Base-by-base conservation (phyloP, 139 green algal species). In the Closterium sp. region DNA sequence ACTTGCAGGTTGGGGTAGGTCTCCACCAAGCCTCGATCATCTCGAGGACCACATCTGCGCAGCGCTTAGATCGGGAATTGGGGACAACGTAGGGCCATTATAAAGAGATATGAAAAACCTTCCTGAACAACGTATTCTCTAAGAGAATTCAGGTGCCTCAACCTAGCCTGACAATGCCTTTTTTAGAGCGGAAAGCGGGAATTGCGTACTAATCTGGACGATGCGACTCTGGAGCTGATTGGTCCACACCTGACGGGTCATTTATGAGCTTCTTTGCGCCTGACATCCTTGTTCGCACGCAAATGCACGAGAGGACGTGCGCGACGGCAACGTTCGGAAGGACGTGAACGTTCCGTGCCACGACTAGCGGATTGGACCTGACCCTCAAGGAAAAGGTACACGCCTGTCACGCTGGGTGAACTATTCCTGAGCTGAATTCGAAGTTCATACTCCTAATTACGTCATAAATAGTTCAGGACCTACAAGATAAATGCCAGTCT, bases 11-110 rank as follows among this genome's bases (percentile, higher is more conserved):
- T 81, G 28, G 87, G 87, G 34, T 90, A 90, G 19, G 87, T 90
- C 34, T 90, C 87, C n/a, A 90, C 87, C 35, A 90, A 83, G 21
- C 87, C 33, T 90, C 87, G 28, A 84, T 83, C 36, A 90, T 90
- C 87, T 90, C 87, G 33, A 90, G n/a, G 25, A 90, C 87, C 36
- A 90, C 87, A 90, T 90, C 87, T 90, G 87, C 10, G 28, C 34
- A 83, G 8, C 35, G 85, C 5, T 76, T 76, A 76, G 16, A 76
- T 19, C 55, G 16, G 16, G 0, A 76, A 28, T 76, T 76, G 12
- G 55, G 16, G 12, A 76, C 4, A 28, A 19, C n/a, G n/a, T n/a
- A n/a, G n/a, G n/a, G n/a, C n/a, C n/a, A n/a, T n/a, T n/a, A n/a
- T n/a, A n/a, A n/a, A n/a, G n/a, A n/a, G n/a, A n/a, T n/a, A n/a